Base-by-base conservation (phyloP, 2,329 filamentous ascomycete genomes). In the Aspergillus caelatus region DNA sequence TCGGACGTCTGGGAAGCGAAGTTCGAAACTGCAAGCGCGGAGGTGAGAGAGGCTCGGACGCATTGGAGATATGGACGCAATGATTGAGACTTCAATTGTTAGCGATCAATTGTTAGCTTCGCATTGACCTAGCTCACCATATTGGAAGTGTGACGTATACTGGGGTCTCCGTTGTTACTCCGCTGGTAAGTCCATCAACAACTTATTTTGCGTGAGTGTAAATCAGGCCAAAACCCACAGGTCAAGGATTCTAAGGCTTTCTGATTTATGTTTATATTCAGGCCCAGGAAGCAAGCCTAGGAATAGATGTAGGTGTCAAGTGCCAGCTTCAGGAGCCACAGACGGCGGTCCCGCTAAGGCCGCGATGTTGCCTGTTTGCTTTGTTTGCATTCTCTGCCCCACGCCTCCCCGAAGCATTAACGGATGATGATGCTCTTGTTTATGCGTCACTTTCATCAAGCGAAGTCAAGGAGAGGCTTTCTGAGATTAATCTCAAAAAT, bases 1-100 rank as follows among this genome's bases (percentile, higher is more conserved):
- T 99, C 96, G 61, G 94, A 92, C 53, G 92, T 93, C 82, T 99
- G 95, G 57, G 94, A 98, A 67, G 95, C 94, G 81, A 99, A 99
- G 86, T 99, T 96, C 79, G 93, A 94, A 64, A 96, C 87, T 63
- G 93, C 94, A 71, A 99, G 89, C 69, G 95, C 94, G 68, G 94
- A 93, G 46, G 94, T 98, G 75, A 99, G 86, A 75, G 92, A 96
- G 77, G 92, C 94, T 74, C 95, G 92, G 74, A 98, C 95, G 80
- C 92, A 96, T 85, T 96, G 93, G 71, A 97, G 91, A 82, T 98
- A 97, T 62, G 94, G 94, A 68, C 94, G 92, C 76, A 98, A 87
- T 70, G 94, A 97, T 93, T 97, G 94, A 77, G 94, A 97, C 95
- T 89, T 74, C 46, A 59, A 64, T 48, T 62, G 54, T 73, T 57